Evolutionary conservation across 2,329 filamentous ascomycete species (phyloP).

Genomic region (Fusarium fracticaudum): DNA sequence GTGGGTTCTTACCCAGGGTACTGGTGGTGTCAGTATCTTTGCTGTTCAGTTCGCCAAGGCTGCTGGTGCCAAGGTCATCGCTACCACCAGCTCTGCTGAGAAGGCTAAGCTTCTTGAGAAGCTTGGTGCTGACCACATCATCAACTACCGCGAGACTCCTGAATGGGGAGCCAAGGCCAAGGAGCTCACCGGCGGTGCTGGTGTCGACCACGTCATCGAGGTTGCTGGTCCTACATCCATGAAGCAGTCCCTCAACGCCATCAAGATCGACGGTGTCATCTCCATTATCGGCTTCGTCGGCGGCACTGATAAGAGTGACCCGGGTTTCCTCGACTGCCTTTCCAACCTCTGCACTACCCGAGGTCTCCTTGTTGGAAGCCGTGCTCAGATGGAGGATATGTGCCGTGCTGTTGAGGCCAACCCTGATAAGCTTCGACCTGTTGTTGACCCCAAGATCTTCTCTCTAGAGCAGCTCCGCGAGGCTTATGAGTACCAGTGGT

Average conservation of each 20-base stretch:
- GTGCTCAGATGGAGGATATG: constrained; percentile 62
- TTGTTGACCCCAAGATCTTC: constrained; percentile 59
- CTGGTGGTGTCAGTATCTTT: constrained; percentile 74
- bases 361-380: constrained; percentile 58
- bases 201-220: constrained; percentile 60
- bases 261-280: constrained; percentile 59
- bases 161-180: constrained; percentile 58
- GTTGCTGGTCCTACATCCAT: constrained; percentile 57
- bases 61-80: constrained; percentile 59
- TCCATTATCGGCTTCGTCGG: constrained; percentile 52
- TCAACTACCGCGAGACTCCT: constrained; percentile 59
- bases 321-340: constrained; percentile 49
- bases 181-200: constrained; percentile 54
- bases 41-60: constrained; percentile 67
- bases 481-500: constrained; percentile 54
- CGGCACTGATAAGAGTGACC: constrained; percentile 40
- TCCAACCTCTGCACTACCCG: constrained; percentile 52
- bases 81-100: constrained; percentile 57
- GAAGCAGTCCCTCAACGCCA: constrained; percentile 55
- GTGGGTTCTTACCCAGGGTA: constrained; percentile 74
- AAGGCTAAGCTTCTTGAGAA: constrained; percentile 56
- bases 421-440: constrained; percentile 54
- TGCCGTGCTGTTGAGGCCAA: constrained; percentile 58
- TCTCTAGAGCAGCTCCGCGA: constrained; percentile 56
- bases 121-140: constrained; percentile 60